Evolutionary conservation across 805 yeast genomes (phyloP), one percentile per base, ranked within the genome.

Genomic region (Candida piceae): DNA sequence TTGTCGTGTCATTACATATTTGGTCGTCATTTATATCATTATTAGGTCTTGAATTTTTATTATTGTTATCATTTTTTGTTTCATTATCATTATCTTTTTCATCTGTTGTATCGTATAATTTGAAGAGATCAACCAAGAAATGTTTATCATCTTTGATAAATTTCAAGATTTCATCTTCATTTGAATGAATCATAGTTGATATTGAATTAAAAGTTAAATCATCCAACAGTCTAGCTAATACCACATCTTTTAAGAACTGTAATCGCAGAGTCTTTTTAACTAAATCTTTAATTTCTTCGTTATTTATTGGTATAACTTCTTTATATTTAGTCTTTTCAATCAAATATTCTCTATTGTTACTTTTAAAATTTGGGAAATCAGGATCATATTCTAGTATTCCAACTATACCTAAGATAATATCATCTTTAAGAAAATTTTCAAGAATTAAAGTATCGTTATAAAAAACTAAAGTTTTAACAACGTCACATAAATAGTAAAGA

Each of bases 301-400:
- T 72, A 3, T 70, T 63, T 10, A 81, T 65, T 1, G 88, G 87
- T 12, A 85, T 62, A 4, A 88, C 84, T 46, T 82, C 81, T 55
- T 81, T 82, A 62, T 84, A 82, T 28, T 69, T 68, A 6, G 80
- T 62, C 31, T 76, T 76, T 43, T 78, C 71, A 4, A 55, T 52
- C 22, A 87, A 57, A 52, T 74, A 82, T 16, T 75, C 76, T 35
- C 96, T 66, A 62, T 85, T 86, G 48, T 85, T 82, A 4, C 96
- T 86, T 58, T 86, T 88, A 45, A 71, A 70, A 11, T 69, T 69
- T 1, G 96, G 96, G 50, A 74, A 86, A 39, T 85, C 95, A 0
- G 93, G 84, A 57, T 93, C 97, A 58, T 87, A 83, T 58, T 93
- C 98, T 32, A 90, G 61, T 10, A 87, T 82, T 1, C 96, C 95